Evolutionary conservation across 306 rosid species (phyloP), one percentile per base, ranked within the genome.

Genomic region (Cicer chorassanicum): DNA sequence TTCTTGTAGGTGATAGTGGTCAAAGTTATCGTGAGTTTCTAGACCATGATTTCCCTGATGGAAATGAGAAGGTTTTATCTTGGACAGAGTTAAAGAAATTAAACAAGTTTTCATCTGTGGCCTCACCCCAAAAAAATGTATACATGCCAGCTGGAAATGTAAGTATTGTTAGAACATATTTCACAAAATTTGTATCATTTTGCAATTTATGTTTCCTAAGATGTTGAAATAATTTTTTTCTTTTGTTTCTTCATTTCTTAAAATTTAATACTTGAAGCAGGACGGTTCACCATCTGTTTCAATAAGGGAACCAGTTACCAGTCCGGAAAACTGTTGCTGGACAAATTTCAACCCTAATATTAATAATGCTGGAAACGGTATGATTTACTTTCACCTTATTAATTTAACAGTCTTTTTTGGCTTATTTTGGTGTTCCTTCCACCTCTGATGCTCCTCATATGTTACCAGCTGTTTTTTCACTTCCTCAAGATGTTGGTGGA

Each of bases 391-490:
- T 70, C 14, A 53, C 64, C 65, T 34, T 65, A 48, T 38, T 75
- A 72, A 39, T 68, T 63, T 50, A 40, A 46, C 54, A 41, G 34
- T 11, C 14, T 13, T 72, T 72, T 69, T 41, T 13, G 14, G 75
- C 67, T 53, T 61, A n/a, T 54, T 14, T 24, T 55, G 65, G 68
- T 69, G 75, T 78, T 78, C 63, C 81, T 69, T 56, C 50, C 75
- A 78, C 43, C 59, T 85, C 84, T 89, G 46, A 86, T 82, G 41
- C 79, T 42, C 44, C 56, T 74, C 78, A 18, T 49, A 29, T 86
- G 72, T 75, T 81, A 60, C 63, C 92, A 92, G 96, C 88, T 76
- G 78, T 85, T 78, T 74, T 71, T 51, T 74, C 78, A 11, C 82
- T 64, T 68, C 70, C 77, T 73, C 80, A 78, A 82, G 84, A 76